These are phyloP conservation scores for Ramularia collo-cygni DNA, from an alignment of 2,329 filamentous ascomycete genomes.

Conservation along the genomic window DNA sequence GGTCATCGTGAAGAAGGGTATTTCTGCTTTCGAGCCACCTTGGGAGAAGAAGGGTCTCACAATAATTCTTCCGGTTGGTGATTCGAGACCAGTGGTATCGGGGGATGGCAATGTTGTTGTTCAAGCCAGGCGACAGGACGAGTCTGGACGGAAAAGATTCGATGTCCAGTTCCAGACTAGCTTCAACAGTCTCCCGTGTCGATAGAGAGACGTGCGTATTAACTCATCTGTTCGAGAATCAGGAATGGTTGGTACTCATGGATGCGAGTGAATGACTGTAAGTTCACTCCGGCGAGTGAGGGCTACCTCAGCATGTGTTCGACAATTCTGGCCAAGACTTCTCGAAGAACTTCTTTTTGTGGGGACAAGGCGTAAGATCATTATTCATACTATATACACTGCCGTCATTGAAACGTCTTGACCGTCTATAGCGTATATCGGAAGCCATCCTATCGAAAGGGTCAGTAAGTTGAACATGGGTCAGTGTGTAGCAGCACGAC, in stretches of 20 bases:
- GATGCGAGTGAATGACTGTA: no score
- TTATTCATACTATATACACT: no score
- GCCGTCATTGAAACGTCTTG: not conserved
- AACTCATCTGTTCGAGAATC: no score
- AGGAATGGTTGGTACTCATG: no score
- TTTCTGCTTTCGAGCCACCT: constrained; percentile 40
- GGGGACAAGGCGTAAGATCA: no score
- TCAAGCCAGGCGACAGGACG: constrained; percentile 17
- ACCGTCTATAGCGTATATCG: constrained; percentile 12
- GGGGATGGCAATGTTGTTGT: constrained; percentile 10
- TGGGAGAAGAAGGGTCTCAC: constrained; percentile 42
- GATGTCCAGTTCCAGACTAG: constrained; percentile 3
- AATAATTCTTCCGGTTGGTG: constrained; percentile 47
- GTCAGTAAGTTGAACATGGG: not conserved
- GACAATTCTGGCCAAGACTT: no score
- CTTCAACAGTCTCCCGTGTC: no score
- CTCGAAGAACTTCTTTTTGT: no score
- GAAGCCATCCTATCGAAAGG: constrained; percentile 13
- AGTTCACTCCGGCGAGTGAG: no score
- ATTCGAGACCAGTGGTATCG: constrained; percentile 36
- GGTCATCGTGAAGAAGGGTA: constrained; percentile 37
- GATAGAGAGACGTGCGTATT: no score
- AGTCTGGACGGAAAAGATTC: constrained; percentile 18
- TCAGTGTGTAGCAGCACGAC: not conserved
- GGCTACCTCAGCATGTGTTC: no score